Conservation (phyloP, 2,329 filamentous ascomycete species). For the Fusarium sp. region DNA sequence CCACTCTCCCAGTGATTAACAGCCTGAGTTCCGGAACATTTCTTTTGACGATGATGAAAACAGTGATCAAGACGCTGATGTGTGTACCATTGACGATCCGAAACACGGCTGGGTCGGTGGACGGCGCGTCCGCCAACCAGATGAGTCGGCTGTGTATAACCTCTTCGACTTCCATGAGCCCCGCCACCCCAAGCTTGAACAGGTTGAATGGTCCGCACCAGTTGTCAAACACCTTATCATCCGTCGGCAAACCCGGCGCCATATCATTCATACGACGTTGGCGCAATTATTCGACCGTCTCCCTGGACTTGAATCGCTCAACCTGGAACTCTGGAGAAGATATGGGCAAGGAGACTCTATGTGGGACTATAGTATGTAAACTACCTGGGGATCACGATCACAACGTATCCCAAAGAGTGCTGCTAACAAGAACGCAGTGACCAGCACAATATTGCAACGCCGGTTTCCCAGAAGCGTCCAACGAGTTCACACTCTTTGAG, state of each 20-base stretch:
- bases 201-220: slow-evolving; percentile 36
- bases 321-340: neutral
- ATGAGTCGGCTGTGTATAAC: too few species aligned
- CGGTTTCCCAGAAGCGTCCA: neutral
- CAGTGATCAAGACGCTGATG: slow-evolving; percentile 20
- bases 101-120: slow-evolving; percentile 48
- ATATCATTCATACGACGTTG: too few species aligned
- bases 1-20: slow-evolving; percentile 51
- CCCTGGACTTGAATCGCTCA: neutral
- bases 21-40: slow-evolving; percentile 53
- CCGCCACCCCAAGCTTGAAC: too few species aligned
- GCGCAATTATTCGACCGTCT: neutral
- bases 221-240: slow-evolving; percentile 50
- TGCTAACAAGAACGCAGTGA: too few species aligned
- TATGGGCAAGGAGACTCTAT: too few species aligned
- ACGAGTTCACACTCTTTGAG: neutral
- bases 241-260: slow-evolving; percentile 51
- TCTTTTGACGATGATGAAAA: slow-evolving; percentile 32
- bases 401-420: too few species aligned
- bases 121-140: slow-evolving; percentile 15
- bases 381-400: too few species aligned
- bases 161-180: too few species aligned
- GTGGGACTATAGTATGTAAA: too few species aligned
- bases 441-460: too few species aligned
- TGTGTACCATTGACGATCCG: slow-evolving; percentile 29